Base-by-base conservation (phyloP, 129 eudicot species). In the Arctium minus region DNA sequence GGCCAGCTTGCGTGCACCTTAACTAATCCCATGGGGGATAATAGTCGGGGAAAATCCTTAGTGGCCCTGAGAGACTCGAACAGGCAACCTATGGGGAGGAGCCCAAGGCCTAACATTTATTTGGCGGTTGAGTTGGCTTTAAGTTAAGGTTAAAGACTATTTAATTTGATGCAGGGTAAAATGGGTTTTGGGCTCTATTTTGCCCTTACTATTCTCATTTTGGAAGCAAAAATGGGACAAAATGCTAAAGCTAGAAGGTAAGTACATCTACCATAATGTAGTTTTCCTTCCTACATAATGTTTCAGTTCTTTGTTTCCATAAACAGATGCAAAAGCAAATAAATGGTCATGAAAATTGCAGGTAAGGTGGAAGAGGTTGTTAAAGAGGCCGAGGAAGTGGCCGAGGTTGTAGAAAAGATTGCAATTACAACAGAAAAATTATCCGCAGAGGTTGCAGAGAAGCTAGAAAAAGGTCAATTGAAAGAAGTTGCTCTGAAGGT, bases 321-420 rank as follows among this genome's bases (percentile, higher is more conserved):
- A 46, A 29, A 80, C 40, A 65, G 33, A 76, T 32, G 13, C 31
- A n/a, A 39, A 72, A 84, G 74, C 35, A 50, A n/a, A 50, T 27
- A 37, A 27, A 74, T 2, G 10, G 62, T 78, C 3, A 50, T 69
- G 37, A 56, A 53, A 5, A 70, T 40, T 75, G 76, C 83, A 92
- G 97, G 83, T 3, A 81, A 90, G 87, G 91, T 83, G 31, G 94
- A 83, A 77, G 84, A 73, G 81, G 89, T 88, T 12, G 85, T 86
- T 44, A 77, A 76, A 75, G 97, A 92, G 77, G 92, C 75, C 2
- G 97, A 90, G 77, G 84, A 74, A 38, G 91, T 80, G 82, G 94
- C 90, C 2, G 91, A 92, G 79, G 90, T 85, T 75, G 89, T 92
- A 40, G 97, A 88, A 56, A 88, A 86, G 72, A 92, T 88, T 75